Evolutionary conservation across 768 basidiomycete genomes (phyloP), one percentile per base, ranked within the genome.

Genomic region (Roridomyces roridus): DNA sequence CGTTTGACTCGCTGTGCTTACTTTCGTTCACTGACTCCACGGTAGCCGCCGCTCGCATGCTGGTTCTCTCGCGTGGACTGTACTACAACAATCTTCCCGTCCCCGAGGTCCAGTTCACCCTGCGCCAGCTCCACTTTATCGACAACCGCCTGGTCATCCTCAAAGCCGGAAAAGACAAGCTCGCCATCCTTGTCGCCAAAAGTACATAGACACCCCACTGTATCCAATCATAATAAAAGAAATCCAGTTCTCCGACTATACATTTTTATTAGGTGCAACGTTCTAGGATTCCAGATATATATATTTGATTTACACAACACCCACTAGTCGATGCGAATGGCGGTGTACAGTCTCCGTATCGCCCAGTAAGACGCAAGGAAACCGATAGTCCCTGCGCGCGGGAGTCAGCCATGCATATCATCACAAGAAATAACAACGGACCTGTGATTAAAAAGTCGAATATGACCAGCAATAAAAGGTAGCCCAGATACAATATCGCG

Each of bases 281-380:
- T 26, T 39, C 31, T 24, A 10, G 18, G 46, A 29, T 25, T 49
- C 45, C 51, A 53, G 31, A 42, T 52, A 51, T 44, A 57, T 60
- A 39, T 56, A 37, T 35, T 46, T 39, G n/a, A 57, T 20, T 45
- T 35, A 59, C 53, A 49, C 46, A 53, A 51, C 11, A 23, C 31
- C 14, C 51, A 28, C 46, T 50, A 84, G 73, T 94, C 92, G 46
- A 93, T 84, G 35, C 92, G 87, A 60, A 94, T 91, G 26, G 91
- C 85, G 54, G 81, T 82, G 70, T 98, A 98, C 54, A 98, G 72
- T 72, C 78, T 84, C 57, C 90, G 81, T 37, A 97, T 84, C n/a
- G 92, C 92, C 88, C 92, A 96, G 64, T 94, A 96, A 5, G 89
- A 85, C 20, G 94, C 90, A 36, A 95, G 77, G 79, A 95, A 97